phyloP scores from a whole-genome alignment of 2,329 filamentous ascomycete species.

The Bipolaris oryzae region DNA sequence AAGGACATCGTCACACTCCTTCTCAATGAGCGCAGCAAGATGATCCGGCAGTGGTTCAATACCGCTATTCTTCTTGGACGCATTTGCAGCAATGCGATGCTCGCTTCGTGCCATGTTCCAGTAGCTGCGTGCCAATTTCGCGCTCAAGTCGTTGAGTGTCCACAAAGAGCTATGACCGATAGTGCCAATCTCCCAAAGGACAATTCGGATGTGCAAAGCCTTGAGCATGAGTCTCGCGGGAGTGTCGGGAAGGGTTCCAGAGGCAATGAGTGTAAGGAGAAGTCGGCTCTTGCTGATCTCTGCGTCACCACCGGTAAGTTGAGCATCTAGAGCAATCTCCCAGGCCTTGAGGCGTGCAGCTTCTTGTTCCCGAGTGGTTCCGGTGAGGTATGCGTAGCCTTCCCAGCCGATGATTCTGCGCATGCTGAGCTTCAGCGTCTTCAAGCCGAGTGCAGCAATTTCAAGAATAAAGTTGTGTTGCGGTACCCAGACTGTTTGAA shows the following conservation, averaged over 20 bases:
- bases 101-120: constrained; percentile 82
- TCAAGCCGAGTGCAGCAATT: constrained; percentile 77
- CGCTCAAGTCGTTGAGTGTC: constrained; percentile 71
- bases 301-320: constrained; percentile 86
- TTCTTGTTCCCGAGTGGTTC: constrained; percentile 83
- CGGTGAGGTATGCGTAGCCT: constrained; percentile 78
- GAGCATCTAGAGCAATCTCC: constrained; percentile 91
- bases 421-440: constrained; percentile 80
- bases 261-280: constrained; percentile 84
- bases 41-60: constrained; percentile 77
- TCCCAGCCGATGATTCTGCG: constrained; percentile 78
- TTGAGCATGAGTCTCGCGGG: constrained; percentile 87
- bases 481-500: constrained; percentile 91
- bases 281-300: constrained; percentile 89
- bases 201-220: constrained; percentile 85
- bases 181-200: constrained; percentile 79
- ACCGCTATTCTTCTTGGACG: constrained; percentile 51
- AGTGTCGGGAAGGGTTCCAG: constrained; percentile 82
- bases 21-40: constrained; percentile 74
- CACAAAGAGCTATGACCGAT: constrained; percentile 68
- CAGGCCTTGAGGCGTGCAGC: constrained; percentile 86
- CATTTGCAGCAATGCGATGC: constrained; percentile 53
- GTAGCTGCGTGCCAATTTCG: constrained; percentile 73
- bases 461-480: constrained; percentile 86
- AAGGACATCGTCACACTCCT: constrained; percentile 82